These are phyloP conservation scores for Toxoplasma gondii DNA, from an alignment of 169 alveolate genomes.

Conservation along the genomic window DNA sequence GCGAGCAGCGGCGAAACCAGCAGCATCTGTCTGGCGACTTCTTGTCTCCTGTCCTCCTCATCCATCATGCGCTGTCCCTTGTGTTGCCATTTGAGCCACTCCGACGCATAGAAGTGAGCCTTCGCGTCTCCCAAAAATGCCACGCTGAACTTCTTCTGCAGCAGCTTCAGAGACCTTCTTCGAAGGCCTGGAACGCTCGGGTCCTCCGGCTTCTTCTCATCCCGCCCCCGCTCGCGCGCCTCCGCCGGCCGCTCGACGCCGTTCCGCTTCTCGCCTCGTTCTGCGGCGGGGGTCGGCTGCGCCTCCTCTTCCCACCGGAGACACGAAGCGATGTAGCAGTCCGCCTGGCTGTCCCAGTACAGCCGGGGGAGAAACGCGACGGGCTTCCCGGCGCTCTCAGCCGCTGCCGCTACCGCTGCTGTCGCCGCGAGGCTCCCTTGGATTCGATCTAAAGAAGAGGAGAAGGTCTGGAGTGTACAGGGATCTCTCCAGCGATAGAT, in stretches of 20 bases:
- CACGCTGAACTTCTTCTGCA: slow-evolving; percentile 30
- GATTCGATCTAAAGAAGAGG: not conserved
- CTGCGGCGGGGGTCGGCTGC: not conserved
- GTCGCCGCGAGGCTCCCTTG: slow-evolving; percentile 28
- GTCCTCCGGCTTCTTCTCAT: not conserved
- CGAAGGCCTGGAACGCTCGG: not conserved
- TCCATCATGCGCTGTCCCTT: not conserved
- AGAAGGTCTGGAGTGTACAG: not conserved
- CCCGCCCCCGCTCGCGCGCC: not conserved
- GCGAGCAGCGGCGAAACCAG: not conserved
- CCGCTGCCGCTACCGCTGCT: not conserved
- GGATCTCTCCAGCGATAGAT: slow-evolving; percentile 23
- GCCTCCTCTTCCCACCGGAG: not conserved
- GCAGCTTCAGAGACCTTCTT: slow-evolving; percentile 12
- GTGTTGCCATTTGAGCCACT: slow-evolving; percentile 23
- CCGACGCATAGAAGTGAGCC: slow-evolving; percentile 21
- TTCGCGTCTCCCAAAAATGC: slow-evolving; percentile 18
- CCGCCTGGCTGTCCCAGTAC: slow-evolving; percentile 12
- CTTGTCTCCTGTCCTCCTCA: not conserved
- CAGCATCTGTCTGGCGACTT: not conserved
- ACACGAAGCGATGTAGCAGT: slow-evolving; percentile 35
- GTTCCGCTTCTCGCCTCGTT: not conserved
- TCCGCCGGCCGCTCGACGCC: not conserved
- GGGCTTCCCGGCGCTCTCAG: not conserved
- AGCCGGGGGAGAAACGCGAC: slow-evolving; percentile 28